Evolutionary conservation across 2,329 filamentous ascomycete species (phyloP).

Genomic region (Cercospora berteroae): DNA sequence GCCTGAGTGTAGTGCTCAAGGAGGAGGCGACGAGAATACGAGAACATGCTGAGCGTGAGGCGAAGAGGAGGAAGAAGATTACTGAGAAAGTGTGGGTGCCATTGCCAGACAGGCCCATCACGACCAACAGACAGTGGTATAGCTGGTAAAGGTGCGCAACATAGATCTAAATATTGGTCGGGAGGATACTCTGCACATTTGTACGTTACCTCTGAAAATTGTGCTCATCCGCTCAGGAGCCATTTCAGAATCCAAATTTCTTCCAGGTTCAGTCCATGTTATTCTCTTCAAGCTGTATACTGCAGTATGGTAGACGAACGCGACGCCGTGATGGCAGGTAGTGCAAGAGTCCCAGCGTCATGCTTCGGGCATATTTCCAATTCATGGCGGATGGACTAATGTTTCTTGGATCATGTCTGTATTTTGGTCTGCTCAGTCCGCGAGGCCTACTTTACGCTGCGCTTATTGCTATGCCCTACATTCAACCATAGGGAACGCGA

Average conservation of each 20-base stretch:
- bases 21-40: slow-evolving; percentile 89
- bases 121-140: slow-evolving; percentile 81
- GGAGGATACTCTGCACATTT: not conserved
- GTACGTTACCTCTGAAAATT: not conserved
- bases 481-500: not conserved
- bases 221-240: not conserved
- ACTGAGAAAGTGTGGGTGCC: slow-evolving; percentile 77
- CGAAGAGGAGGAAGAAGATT: slow-evolving; percentile 71
- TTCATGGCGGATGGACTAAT: no score
- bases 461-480: no score
- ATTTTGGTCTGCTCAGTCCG: no score
- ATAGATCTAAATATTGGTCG: not conserved
- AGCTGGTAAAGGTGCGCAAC: slow-evolving; percentile 64
- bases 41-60: slow-evolving; percentile 72
- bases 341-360: not conserved
- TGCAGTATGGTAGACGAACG: not conserved
- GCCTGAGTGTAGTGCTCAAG: slow-evolving; percentile 78
- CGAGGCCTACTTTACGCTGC: no score
- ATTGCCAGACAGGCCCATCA: slow-evolving; percentile 79
- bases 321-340: not conserved
- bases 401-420: no score
- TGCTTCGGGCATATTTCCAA: no score
- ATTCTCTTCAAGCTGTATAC: not conserved
- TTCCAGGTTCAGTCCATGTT: not conserved
- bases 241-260: not conserved